Base-by-base conservation (phyloP, 345 rosid genomes). In the Schrenkiella parvula region DNA sequence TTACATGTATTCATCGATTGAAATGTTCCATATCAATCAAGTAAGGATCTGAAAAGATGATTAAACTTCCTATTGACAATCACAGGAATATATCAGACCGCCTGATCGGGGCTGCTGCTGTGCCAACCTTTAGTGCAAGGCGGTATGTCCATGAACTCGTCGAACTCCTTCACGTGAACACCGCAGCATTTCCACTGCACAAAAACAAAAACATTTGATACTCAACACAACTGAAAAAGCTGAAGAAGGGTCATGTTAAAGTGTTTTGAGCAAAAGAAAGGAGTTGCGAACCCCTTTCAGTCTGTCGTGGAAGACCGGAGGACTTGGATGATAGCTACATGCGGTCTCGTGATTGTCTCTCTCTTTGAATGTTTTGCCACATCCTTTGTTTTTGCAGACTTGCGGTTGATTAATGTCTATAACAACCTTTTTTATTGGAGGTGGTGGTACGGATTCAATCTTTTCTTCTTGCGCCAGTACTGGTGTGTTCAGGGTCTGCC, bases 41-140 rank as follows among this genome's bases (percentile, higher is more conserved):
- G 28, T 25, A 51, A 10, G n/a, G 4, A 48, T 26, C 22, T 17
- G 18, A 26, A 47, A 23, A 46, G 54, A 22, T 31, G 11, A 43
- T 48, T 12, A 50, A 46, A 35, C 42, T 55, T 55, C n/a, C 61
- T 29, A 28, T 34, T 44, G 43, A 32, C 53, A 57, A 70, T 18
- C 39, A 35, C 14, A 32, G 7, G 14, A 31, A 35, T 6, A 34
- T 22, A 28, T 81, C 72, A 84, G 14, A 76, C 57, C 5, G 50
- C 62, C 22, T 83, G 80, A 62, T 73, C 76, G 0, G 87, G 84
- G 34, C 12, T 68, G 79, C 68, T 41, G 74, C 80, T 76, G 71
- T 95, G 98, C 99, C 99, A 95, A 46, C 99, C 99, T 78, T 86
- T 88, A 66, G 84, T 14, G 78, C 98, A 95, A 0, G 99, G 93